A percentile compares a stretch with the other conserved stretches of the same genome.
phyloP scores from a whole-genome alignment of 805 yeast species.

The Metschnikowia hibisci region DNA sequence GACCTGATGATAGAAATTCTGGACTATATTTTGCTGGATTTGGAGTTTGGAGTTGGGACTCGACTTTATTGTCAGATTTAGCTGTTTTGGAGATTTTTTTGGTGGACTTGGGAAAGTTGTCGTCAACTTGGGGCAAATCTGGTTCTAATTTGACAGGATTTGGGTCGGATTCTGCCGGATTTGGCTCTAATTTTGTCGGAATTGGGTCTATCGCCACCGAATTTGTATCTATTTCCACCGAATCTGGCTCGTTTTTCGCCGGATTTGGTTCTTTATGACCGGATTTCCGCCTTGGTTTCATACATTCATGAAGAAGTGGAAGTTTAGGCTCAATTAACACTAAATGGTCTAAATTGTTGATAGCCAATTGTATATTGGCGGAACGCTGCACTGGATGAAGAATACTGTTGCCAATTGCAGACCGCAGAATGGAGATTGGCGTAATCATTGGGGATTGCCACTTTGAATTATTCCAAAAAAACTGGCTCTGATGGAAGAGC shows the following conservation, averaged over 20 bases:
- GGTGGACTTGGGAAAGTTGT: not conserved
- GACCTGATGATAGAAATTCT: slow-evolving; percentile 11
- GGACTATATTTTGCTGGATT: not conserved
- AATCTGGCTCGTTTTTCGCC: not conserved
- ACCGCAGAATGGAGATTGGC: slow-evolving; percentile 12
- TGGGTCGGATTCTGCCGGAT: not conserved
- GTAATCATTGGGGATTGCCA: slow-evolving; percentile 7
- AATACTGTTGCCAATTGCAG: slow-evolving; percentile 13
- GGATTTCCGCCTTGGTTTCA: slow-evolving; percentile 6
- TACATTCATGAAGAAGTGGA: slow-evolving; percentile 29
- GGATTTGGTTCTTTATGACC: not conserved
- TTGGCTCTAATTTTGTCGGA: not conserved
- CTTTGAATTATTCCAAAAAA: too few species aligned
- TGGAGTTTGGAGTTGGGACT: not conserved
- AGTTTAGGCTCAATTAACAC: slow-evolving; percentile 37
- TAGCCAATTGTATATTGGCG: slow-evolving; percentile 32
- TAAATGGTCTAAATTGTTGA: slow-evolving; percentile 31
- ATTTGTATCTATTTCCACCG: not conserved
- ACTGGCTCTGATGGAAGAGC: not conserved
- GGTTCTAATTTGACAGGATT: not conserved
- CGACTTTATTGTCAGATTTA: slow-evolving; percentile 9
- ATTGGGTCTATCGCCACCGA: not conserved
- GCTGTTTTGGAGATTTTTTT: not conserved
- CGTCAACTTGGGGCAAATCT: not conserved
- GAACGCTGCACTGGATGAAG: slow-evolving; percentile 35